Evolutionary conservation across 2,329 filamentous ascomycete genomes (phyloP), one percentile per base, ranked within the genome.

Genomic region (Plenodomus biglobosus): DNA sequence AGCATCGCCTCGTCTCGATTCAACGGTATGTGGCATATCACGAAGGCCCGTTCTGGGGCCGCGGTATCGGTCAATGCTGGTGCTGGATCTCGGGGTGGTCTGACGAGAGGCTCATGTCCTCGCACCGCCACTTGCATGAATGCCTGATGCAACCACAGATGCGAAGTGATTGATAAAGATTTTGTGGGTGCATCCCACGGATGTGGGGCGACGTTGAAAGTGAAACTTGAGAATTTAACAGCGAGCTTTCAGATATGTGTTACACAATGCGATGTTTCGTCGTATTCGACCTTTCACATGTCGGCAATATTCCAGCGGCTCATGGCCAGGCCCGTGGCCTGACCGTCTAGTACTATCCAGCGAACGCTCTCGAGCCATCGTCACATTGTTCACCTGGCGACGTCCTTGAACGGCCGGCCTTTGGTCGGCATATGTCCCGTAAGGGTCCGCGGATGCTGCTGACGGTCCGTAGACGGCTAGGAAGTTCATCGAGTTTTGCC

Each of bases 41-140:
- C 56, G 57, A 57, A 58, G 58, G 58, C 55, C 62, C 66, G 62
- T 56, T 60, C 62, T 68, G 59, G 64, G 65, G 61, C 64, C 60
- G 60, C 58, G 42, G 45, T 62, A 52, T 50, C 59, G 48, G 59
- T 42, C 48, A 43, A 40, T 48, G 48, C 54, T 48, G 53, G 44
- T 49, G 51, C 55, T 50, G 44, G 46, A 46, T 53, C 51, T 46
- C 42, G 39, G 42, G 46, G 30, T 56, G 52, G 44, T 50, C 50
- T 50, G 49, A 41, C 45, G 48, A 49, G 51, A 54, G 49, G 47
- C 53, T 45, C 42, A 44, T 43, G 46, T 49, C 50, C 38, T 44
- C 48, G 59, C 61, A 65, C 54, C 56, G 56, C 57, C 56, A 62
- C 46, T 32, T 32, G 6, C 6, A 11, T 6, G 13, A 32, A 6